phyloP scores from a whole-genome alignment of 23 red algal species.

The Gracilaria caudata region DNA sequence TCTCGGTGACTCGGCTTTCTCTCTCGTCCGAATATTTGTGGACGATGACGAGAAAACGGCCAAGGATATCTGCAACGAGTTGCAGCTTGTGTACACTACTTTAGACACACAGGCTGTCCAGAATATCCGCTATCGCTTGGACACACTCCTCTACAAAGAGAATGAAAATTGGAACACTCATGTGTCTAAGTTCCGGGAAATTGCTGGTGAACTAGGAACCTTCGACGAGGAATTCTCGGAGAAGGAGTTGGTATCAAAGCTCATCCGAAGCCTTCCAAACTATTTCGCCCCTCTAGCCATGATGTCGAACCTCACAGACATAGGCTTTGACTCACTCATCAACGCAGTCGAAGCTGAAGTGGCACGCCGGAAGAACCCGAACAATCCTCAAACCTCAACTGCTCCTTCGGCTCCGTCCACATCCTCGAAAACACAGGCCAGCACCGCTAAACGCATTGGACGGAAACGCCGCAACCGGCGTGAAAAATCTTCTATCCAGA shows the following conservation, averaged over 20 bases:
- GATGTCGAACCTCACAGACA: neutral
- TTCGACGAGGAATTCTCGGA: constrained; percentile 16
- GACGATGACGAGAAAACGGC: constrained; percentile 38
- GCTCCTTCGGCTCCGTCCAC: neutral
- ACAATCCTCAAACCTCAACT: neutral
- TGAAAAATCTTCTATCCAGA: neutral
- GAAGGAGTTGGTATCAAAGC: constrained; percentile 26
- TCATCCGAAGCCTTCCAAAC: constrained; percentile 19
- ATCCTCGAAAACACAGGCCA: neutral
- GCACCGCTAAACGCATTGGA: neutral
- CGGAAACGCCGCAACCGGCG: neutral
- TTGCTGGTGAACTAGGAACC: neutral
- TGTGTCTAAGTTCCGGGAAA: neutral
- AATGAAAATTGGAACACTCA: constrained; percentile 11
- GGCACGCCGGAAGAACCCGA: constrained; percentile 16
- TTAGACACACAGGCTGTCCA: neutral
- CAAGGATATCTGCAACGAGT: constrained; percentile 24
- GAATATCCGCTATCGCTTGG: constrained; percentile 3
- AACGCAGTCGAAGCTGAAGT: constrained; percentile 5
- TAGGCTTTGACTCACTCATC: neutral
- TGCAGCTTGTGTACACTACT: constrained; percentile 13
- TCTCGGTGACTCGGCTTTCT: constrained; percentile 1
- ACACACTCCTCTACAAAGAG: neutral
- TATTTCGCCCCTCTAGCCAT: constrained; percentile 34
- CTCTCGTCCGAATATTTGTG: constrained; percentile 10